Evolutionary conservation across 306 rosid genomes (phyloP).

Genomic region (Rosa lucieae): DNA sequence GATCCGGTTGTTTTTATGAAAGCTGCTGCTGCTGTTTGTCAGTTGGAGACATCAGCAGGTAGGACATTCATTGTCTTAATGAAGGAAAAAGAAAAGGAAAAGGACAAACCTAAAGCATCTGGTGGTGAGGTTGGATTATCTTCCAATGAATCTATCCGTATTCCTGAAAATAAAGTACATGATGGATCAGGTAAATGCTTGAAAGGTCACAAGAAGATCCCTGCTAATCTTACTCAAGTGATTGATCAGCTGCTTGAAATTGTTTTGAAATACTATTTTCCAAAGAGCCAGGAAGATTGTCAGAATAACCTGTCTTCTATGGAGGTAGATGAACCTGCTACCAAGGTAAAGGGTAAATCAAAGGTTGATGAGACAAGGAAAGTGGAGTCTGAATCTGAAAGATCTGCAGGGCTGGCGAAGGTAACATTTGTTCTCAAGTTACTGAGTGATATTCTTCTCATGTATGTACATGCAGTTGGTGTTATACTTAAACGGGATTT

Average conservation of each 20-base stretch:
- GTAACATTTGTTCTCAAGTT: slow-evolving; percentile 92
- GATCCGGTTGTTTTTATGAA: slow-evolving; percentile 95
- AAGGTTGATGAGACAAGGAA: slow-evolving; percentile 70
- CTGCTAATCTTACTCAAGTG: slow-evolving; percentile 89
- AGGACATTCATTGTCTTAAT: slow-evolving; percentile 75
- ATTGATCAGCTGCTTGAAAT: slow-evolving; percentile 96
- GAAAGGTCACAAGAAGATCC: slow-evolving; percentile 87
- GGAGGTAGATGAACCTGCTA: slow-evolving; percentile 91
- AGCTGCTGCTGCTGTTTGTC: slow-evolving; percentile 89
- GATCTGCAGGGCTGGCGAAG: slow-evolving; percentile 87
- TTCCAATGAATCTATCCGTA: slow-evolving; percentile 73
- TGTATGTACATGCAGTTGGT: slow-evolving; percentile 94
- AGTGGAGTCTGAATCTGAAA: slow-evolving; percentile 74
- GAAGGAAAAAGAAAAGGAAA: slow-evolving; percentile 87
- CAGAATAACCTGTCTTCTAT: slow-evolving; percentile 51
- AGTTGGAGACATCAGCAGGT: slow-evolving; percentile 90
- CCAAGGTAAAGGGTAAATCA: slow-evolving; percentile 92
- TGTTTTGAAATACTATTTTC: slow-evolving; percentile 72
- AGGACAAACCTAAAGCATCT: slow-evolving; percentile 69
- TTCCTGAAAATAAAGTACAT: slow-evolving; percentile 73
- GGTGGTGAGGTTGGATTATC: slow-evolving; percentile 65
- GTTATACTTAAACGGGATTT: slow-evolving; percentile 88
- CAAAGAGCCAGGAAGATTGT: slow-evolving; percentile 53
- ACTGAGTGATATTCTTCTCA: slow-evolving; percentile 88
- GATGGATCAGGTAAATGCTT: slow-evolving; percentile 83